phyloP scores from a whole-genome alignment of 805 yeast genomes.

The Hagleromyces aurorensis region DNA sequence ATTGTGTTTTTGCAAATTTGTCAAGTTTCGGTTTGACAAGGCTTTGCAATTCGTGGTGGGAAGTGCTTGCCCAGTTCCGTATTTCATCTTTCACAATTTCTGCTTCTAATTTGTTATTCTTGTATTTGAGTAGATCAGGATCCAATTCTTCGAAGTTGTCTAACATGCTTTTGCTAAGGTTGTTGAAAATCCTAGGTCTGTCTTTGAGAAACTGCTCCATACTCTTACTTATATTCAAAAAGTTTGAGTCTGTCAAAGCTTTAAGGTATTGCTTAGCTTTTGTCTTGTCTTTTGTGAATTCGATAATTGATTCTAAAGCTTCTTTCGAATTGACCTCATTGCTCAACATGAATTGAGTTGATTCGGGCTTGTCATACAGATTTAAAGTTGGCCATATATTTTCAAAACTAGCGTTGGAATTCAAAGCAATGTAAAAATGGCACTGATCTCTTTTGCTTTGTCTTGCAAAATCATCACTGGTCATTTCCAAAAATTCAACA shows the following conservation, averaged over 20 bases:
- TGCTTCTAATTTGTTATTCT: slow-evolving; percentile 13
- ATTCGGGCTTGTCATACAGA: slow-evolving; percentile 1
- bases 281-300: slow-evolving; percentile 24
- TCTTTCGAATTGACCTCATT: slow-evolving; percentile 22
- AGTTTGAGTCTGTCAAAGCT: slow-evolving; percentile 19
- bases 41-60: slow-evolving; percentile 28
- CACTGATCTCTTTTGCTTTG: slow-evolving; percentile 20
- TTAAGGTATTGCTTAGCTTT: slow-evolving; percentile 23
- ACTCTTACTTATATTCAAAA: slow-evolving; percentile 10
- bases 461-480: slow-evolving; percentile 1
- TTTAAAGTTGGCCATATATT: slow-evolving; percentile 8
- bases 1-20: slow-evolving; percentile 19
- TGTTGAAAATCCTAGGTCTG: slow-evolving; percentile 10
- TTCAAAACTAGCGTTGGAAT: slow-evolving; percentile 3
- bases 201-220: slow-evolving; percentile 11
- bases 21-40: slow-evolving; percentile 23
- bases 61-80: slow-evolving; percentile 23
- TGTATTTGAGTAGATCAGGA: slow-evolving; percentile 13
- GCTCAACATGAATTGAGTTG: slow-evolving; percentile 3
- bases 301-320: slow-evolving; percentile 17
- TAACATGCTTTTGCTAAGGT: slow-evolving; percentile 9
- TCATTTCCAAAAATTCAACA: slow-evolving; percentile 26
- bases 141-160: slow-evolving; percentile 9
- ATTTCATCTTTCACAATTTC: slow-evolving; percentile 15
- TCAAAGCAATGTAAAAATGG: slow-evolving; percentile 24